A percentile compares a stretch with the other conserved stretches of the same genome.
phyloP scores from a whole-genome alignment of 2,329 filamentous ascomycete genomes.

The Ophiocordyceps unilateralis region DNA sequence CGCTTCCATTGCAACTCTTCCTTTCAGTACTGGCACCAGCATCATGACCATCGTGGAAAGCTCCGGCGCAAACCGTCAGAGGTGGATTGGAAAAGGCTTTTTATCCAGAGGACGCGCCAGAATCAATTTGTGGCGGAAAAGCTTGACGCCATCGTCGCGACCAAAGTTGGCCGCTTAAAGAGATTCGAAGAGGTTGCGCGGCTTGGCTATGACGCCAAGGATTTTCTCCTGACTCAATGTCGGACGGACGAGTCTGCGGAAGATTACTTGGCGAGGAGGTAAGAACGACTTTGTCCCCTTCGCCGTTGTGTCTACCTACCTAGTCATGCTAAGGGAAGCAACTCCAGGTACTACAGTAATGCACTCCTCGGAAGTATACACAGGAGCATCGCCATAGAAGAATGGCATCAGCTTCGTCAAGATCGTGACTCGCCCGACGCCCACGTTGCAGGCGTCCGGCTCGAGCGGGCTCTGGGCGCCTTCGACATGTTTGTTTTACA shows the following conservation, averaged over 20 bases:
- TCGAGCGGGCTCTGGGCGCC: constrained; percentile 62
- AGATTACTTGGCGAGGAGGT: constrained; percentile 63
- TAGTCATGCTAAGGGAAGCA: constrained; percentile 1
- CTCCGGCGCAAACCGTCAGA: constrained; percentile 31
- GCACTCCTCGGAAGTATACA: constrained; percentile 65
- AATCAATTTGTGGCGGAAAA: constrained; percentile 34
- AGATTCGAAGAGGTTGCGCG: constrained; percentile 54
- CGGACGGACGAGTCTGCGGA: constrained; percentile 39
- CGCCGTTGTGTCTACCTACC: neutral
- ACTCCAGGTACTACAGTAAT: constrained; percentile 54
- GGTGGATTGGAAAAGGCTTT: constrained; percentile 61
- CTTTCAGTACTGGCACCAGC: constrained; percentile 60
- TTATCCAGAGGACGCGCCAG: constrained; percentile 33
- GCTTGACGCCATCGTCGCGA: constrained; percentile 53
- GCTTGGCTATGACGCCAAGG: constrained; percentile 76
- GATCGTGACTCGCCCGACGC: constrained; percentile 5
- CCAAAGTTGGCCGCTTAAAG: constrained; percentile 50
- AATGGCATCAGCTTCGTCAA: constrained; percentile 41
- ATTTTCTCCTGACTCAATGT: constrained; percentile 55
- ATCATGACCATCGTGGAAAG: constrained; percentile 42
- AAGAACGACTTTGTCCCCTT: constrained; percentile 6
- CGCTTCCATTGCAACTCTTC: constrained; percentile 49
- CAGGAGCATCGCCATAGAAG: constrained; percentile 57
- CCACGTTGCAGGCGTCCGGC: constrained; percentile 21
- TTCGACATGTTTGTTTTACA: constrained; percentile 83